Base-by-base conservation (phyloP, 2,329 filamentous ascomycete genomes). In the Endothia cerciana region DNA sequence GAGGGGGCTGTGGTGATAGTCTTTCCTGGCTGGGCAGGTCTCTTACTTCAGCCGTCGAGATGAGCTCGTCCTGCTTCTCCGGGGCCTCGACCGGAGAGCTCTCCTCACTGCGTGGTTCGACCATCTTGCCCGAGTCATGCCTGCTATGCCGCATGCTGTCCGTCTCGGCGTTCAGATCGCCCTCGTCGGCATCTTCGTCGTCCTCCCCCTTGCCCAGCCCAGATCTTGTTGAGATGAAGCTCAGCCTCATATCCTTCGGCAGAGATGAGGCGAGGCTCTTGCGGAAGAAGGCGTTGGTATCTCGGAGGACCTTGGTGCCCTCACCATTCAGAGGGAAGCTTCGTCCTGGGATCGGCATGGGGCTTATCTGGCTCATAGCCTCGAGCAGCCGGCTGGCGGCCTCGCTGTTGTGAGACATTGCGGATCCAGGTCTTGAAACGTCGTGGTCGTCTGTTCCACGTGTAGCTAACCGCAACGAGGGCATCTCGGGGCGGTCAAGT, bases 71-170 rank as follows among this genome's bases (percentile, higher is more conserved):
- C 25, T 51, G 38, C 15, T 65, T 53, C 47, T 62, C 58, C 17
- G 22, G 28, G 3, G 38, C 49, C n/a, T 56, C 55, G 15, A 60
- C 33, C 6, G 53, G 58, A 2, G 62, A 65, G 7, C 15, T 33
- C 28, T 72, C 72, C 19, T 76, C 74, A 0, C 63, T 69, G 19
- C 55, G 38, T 17, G 55, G 62, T 22, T 75, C 80, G 25, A 83
- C 70, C 41, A 82, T 79, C 71, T 83, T 85, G 51, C 77, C 81
- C n/a, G 84, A 86, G 69, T 85, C 83, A 60, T 82, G 81, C 65
- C 66, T 63, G 63, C 64, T 68, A 19, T 68, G 66, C 33, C 66
- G 40, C 7, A 51, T 43, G 38, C 63, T 68, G 56, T 68, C 66
- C 63, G 49, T 49, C 17, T 83, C 83, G 17, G 22, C 57, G 15